These are phyloP conservation scores for Priceomyces melissophilus DNA, from an alignment of 805 yeast species.

Conservation along the genomic window DNA sequence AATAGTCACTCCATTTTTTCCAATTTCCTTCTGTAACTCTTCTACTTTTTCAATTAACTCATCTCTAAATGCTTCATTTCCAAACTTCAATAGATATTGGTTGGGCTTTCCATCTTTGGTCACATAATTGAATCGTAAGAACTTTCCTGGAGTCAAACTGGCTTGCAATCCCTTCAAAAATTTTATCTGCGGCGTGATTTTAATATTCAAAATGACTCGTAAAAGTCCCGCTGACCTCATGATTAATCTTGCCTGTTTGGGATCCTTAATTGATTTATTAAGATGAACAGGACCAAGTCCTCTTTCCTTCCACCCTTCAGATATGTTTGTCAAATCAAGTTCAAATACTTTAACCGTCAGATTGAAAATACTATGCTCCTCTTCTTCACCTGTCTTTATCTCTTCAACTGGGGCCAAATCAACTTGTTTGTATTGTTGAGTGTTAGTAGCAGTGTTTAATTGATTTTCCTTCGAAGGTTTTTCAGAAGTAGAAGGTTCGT, in stretches of 20 bases:
- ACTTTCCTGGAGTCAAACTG: constrained; percentile 80
- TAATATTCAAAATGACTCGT: constrained; percentile 76
- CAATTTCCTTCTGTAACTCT: constrained; percentile 20
- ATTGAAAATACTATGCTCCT: constrained; percentile 65
- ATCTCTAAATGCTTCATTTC: constrained; percentile 56
- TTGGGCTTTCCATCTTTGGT: constrained; percentile 64
- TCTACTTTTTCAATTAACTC: constrained; percentile 53
- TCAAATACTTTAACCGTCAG: constrained; percentile 78
- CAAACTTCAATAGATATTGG: constrained; percentile 79
- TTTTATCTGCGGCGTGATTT: constrained; percentile 59
- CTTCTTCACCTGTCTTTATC: constrained; percentile 85
- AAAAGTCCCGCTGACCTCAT: constrained; percentile 90
- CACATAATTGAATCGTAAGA: constrained; percentile 67
- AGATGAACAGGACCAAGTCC: constrained; percentile 88
- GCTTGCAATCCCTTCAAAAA: constrained; percentile 80
- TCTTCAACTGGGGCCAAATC: constrained; percentile 55
- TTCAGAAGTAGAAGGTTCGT: constrained; percentile 27
- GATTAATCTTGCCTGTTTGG: constrained; percentile 60
- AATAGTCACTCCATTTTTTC: background rate
- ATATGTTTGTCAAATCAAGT: constrained; percentile 59
- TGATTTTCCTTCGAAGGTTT: constrained; percentile 10
- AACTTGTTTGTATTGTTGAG: constrained; percentile 50
- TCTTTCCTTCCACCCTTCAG: constrained; percentile 92
- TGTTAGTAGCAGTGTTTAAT: constrained; percentile 8
- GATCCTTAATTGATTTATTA: constrained; percentile 44